Percentiles rank a stretch among this genome's conserved stretches.
Evolutionary conservation across 202 grass and related monocot genomes (phyloP).

Genomic region (Carex arenaria): DNA sequence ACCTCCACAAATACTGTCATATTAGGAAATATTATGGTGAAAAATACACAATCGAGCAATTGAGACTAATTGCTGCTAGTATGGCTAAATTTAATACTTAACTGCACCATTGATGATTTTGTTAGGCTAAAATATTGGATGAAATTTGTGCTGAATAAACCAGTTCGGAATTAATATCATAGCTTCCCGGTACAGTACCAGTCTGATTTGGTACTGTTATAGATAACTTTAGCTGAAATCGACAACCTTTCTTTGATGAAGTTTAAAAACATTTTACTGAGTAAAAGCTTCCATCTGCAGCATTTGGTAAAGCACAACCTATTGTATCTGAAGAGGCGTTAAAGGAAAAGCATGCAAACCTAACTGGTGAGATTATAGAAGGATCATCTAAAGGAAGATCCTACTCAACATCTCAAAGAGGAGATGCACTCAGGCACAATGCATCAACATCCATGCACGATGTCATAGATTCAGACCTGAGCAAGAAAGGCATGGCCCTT

Average conservation of each 20-base stretch:
- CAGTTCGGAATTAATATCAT: not conserved
- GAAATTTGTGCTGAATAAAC: not conserved
- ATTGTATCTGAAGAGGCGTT: constrained; percentile 71
- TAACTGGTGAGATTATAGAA: constrained; percentile 62
- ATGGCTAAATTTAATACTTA: not conserved
- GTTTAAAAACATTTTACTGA: not conserved
- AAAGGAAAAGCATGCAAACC: constrained; percentile 62
- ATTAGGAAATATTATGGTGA: not conserved
- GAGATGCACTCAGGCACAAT: constrained; percentile 28
- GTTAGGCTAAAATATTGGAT: not conserved
- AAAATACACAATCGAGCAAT: not conserved
- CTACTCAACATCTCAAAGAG: constrained; percentile 34
- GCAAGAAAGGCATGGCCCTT: constrained; percentile 76
- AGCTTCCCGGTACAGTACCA: not conserved
- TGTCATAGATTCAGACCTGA: constrained; percentile 30
- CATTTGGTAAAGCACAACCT: constrained; percentile 55
- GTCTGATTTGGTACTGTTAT: not conserved
- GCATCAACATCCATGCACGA: constrained; percentile 19
- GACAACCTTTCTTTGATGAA: not conserved
- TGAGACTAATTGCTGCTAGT: not conserved
- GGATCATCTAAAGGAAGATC: constrained; percentile 39
- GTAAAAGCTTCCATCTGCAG: constrained; percentile 29
- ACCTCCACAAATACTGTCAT: not conserved
- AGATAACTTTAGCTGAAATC: not conserved
- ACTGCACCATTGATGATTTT: not conserved